Conservation (phyloP, 176 grass and related monocot species). For the Guadua angustifolia region DNA sequence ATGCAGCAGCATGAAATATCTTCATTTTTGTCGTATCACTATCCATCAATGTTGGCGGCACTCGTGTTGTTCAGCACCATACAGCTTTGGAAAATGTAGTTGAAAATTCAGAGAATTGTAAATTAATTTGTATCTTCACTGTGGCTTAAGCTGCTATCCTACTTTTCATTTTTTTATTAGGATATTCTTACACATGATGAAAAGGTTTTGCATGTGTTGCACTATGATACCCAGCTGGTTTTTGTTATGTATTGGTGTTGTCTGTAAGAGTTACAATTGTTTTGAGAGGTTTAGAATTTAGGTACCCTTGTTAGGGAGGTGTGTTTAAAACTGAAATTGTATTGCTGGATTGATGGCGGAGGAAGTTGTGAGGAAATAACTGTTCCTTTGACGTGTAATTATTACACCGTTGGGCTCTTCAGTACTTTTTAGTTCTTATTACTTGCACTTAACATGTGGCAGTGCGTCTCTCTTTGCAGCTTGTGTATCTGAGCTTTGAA, state of each 20-base stretch:
- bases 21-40: background rate
- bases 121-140: constrained; percentile 29
- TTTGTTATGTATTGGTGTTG: background rate
- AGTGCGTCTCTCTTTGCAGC: background rate
- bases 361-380: background rate
- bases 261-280: background rate
- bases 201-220: constrained; percentile 5
- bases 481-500: background rate
- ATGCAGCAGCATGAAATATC: constrained; percentile 1
- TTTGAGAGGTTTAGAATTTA: background rate
- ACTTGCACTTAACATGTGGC: no score
- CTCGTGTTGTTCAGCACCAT: background rate
- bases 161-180: background rate
- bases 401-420: background rate
- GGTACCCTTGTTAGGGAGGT: background rate
- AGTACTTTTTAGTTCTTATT: background rate
- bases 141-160: background rate
- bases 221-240: background rate
- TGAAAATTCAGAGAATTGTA: constrained; percentile 45
- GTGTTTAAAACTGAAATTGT: background rate
- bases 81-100: constrained; percentile 9
- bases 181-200: constrained; percentile 9
- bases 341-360: background rate
- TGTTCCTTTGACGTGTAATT: background rate
- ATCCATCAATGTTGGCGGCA: background rate